Evolutionary conservation across 2,329 filamentous ascomycete genomes (phyloP).

Genomic region (Penicillium sclerotiorum): DNA sequence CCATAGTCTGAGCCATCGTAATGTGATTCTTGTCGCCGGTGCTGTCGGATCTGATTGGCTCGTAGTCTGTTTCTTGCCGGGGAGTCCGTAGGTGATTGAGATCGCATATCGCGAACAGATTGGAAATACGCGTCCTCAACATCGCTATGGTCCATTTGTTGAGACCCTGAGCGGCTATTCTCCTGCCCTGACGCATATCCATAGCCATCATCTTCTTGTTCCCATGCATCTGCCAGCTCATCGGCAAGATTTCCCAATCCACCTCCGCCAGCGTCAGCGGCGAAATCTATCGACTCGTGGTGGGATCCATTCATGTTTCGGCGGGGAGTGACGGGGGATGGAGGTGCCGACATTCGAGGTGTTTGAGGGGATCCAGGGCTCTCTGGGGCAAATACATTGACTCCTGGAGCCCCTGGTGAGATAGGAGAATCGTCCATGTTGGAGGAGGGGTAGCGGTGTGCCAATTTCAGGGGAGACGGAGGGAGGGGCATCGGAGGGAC

Average conservation of each 20-base stretch:
- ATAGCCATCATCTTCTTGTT: constrained; percentile 53
- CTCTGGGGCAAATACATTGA: constrained; percentile 34
- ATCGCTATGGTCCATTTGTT: constrained; percentile 35
- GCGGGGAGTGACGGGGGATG: constrained; percentile 43
- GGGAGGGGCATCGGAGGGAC: constrained; percentile 30
- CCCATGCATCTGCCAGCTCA: constrained; percentile 64
- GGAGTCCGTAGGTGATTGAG: constrained; percentile 29
- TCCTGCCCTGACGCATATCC: constrained; percentile 45
- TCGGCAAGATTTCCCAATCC: constrained; percentile 65
- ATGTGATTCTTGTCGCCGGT: constrained; percentile 46
- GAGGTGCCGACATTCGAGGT: constrained; percentile 39
- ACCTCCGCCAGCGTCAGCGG: constrained; percentile 36
- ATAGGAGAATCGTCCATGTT: constrained; percentile 39
- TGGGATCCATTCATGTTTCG: constrained; percentile 40
- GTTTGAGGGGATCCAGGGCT: constrained; percentile 39
- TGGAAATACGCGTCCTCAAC: constrained; percentile 34
- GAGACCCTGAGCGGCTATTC: constrained; percentile 30
- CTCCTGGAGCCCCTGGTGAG: constrained; percentile 34
- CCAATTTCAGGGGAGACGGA: constrained; percentile 39
- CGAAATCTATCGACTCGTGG: constrained; percentile 45
- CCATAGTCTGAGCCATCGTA: constrained; percentile 64
- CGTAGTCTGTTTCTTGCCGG: constrained; percentile 44
- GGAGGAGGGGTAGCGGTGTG: constrained; percentile 42
- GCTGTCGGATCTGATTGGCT: constrained; percentile 35
- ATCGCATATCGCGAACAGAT: constrained; percentile 29